phyloP scores from a whole-genome alignment of 768 basidiomycete species.

The Agaricus blazei region DNA sequence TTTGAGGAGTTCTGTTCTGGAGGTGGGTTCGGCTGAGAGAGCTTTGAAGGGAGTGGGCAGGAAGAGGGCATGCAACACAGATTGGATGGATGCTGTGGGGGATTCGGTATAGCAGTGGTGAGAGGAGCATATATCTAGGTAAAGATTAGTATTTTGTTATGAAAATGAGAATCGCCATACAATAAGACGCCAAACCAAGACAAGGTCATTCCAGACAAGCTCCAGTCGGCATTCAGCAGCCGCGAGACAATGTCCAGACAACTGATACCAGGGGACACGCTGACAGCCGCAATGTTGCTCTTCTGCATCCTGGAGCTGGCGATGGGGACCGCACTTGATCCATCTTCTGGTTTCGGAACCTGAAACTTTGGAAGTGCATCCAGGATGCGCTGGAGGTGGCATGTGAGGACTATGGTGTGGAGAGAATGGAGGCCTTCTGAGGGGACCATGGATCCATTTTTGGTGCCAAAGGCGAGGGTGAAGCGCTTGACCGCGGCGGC shows the following conservation, averaged over 20 bases:
- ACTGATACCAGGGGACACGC: conserved; percentile 74
- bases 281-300: conserved; percentile 71
- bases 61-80: conserved; percentile 77
- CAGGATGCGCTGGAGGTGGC: conserved; percentile 80
- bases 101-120: conserved; percentile 41
- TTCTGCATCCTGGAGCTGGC: conserved; percentile 37
- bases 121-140: conserved; percentile 54
- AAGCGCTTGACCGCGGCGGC: conserved; percentile 60
- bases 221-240: conserved; percentile 45
- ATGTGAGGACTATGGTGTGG: conserved; percentile 56
- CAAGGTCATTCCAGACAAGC: conserved; percentile 15
- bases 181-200: conserved; percentile 41
- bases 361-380: conserved; percentile 61
- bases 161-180: conserved; percentile 31
- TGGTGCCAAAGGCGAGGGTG: conserved; percentile 15
- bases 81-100: conserved; percentile 58
- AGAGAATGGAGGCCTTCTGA: conserved; percentile 63
- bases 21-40: conserved; percentile 18
- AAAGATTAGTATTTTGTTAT: conserved; percentile 23
- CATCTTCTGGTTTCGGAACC: conserved; percentile 29
- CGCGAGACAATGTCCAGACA: conserved; percentile 63
- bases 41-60: conserved; percentile 76
- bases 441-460: conserved; percentile 35
- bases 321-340: conserved; percentile 24
- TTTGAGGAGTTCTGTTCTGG: conserved; percentile 54